Base-by-base conservation (phyloP, 345 rosid genomes). In the Salix koriyanagi region DNA sequence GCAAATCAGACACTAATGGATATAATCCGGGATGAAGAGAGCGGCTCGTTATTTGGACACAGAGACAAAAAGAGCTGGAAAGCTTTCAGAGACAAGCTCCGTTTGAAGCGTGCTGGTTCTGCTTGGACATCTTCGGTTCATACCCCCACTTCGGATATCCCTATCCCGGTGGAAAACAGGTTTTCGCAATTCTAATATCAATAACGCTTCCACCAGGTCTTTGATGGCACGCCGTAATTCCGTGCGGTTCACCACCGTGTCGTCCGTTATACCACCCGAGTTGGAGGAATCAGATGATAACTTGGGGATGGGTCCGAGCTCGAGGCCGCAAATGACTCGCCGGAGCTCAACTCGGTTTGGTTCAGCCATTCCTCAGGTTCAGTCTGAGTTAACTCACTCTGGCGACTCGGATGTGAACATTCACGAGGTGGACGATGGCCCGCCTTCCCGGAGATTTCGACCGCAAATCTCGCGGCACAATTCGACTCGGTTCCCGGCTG, bases 41-140 rank as follows among this genome's bases (percentile, higher is more conserved):
- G 68, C 66, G 61, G 71, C 60, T 77, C 73, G 15, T 60, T 74
- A 48, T 75, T 78, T 39, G 85, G 83, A 1, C 82, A 76, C 65
- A 90, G 84, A 50, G 97, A 95, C 41, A 85, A 84, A 70, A 89
- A 85, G 81, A 88, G 88, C 83, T 93, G 99, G 98, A 91, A 89
- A 71, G 82, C 83, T 9, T 89, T 95, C 85, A 86, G 94, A 34
- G 97, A 91, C 26, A 87, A 81, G 69, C 86, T 93, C 71, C 88
- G 94, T 30, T 87, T 92, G 8, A 90, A 84, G 82, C 87, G 94
- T 6, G 87, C 91, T 36, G 90, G 89, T 64, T 80, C 91, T 41
- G 92, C 89, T 70, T 91, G 94, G 96, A 85, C 88, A 41, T 88
- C 95, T 23, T 79, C 89, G 21, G 81, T 81, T 9, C 84, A 48